A percentile compares a stretch with the other conserved stretches of the same genome.
Conservation (phyloP, 768 basidiomycete species). For the Ramaria rubella region DNA sequence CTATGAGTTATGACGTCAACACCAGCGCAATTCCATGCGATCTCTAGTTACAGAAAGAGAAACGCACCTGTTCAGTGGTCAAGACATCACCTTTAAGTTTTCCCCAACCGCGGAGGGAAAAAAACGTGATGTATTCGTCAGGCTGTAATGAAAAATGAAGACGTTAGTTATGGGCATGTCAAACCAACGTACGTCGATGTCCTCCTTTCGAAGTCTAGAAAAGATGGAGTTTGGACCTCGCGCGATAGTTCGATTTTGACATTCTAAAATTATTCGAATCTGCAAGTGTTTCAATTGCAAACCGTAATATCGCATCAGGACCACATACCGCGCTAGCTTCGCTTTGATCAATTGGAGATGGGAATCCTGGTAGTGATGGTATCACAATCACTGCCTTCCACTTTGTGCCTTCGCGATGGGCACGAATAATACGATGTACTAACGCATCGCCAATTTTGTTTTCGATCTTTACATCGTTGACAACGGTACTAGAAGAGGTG, state of each 20-base stretch:
- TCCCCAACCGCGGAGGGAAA: conserved; percentile 89
- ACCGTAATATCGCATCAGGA: neutral
- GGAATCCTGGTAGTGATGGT: conserved; percentile 88
- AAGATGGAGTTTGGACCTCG: conserved; percentile 93
- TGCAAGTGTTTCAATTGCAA: conserved; percentile 24
- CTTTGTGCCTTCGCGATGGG: conserved; percentile 68
- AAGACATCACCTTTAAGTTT: conserved; percentile 79
- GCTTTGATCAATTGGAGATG: conserved; percentile 85
- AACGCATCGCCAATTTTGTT: conserved; percentile 94
- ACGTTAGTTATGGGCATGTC: conserved; percentile 2
- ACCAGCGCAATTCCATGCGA: neutral
- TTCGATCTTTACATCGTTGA: conserved; percentile 81
- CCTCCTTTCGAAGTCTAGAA: conserved; percentile 72
- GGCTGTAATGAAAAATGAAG: conserved; percentile 52
- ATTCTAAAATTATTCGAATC: conserved; percentile 93
- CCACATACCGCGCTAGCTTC: conserved; percentile 82
- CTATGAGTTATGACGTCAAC: conserved; percentile 25
- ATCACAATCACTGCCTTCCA: conserved; percentile 95
- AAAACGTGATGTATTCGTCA: conserved; percentile 85
- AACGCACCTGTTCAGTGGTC: conserved; percentile 75
- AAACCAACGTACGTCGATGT: conserved; percentile 64
- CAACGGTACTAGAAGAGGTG: conserved; percentile 51
- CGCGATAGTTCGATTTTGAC: conserved; percentile 84
- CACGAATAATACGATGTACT: conserved; percentile 83
- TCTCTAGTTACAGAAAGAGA: neutral